A percentile compares a stretch with the other conserved stretches of the same genome.
Evolutionary conservation across 225 moss, liverwort and hornwort species (phyloP).

Genomic region (Bryoerythrophyllum caledonicum): DNA sequence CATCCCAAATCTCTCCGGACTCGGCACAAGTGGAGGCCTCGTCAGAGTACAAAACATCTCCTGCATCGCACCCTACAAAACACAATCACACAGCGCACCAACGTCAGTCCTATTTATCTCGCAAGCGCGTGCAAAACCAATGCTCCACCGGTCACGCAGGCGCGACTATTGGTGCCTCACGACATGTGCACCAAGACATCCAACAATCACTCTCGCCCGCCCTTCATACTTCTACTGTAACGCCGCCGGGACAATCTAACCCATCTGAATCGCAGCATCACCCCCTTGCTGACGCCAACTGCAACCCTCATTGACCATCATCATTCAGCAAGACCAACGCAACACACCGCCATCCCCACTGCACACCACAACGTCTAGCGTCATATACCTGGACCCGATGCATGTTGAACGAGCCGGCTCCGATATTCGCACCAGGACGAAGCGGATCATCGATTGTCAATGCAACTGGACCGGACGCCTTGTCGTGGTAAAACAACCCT

Average conservation of each 20-base stretch:
- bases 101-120: background rate
- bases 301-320: background rate
- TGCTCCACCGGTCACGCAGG: background rate
- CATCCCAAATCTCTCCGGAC: conserved; percentile 62
- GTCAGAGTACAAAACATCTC: conserved; percentile 79
- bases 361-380: background rate
- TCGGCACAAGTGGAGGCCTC: conserved; percentile 43
- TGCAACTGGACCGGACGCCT: conserved; percentile 68
- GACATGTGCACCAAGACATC: background rate
- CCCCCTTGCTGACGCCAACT: background rate
- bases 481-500: conserved; percentile 76
- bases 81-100: conserved; percentile 12
- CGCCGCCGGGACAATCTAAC: background rate
- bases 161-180: background rate
- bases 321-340: background rate
- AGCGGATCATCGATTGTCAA: conserved; percentile 97
- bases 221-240: background rate
- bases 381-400: conserved; percentile 83
- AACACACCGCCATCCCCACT: background rate
- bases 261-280: background rate
- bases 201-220: background rate
- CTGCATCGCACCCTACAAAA: conserved; percentile 73
- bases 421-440: conserved; percentile 88
- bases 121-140: background rate
- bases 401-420: conserved; percentile 97